Percentiles rank a stretch among this genome's conserved stretches.
phyloP scores from a whole-genome alignment of 495 filamentous ascomycete genomes.

The Aspergillus nanangensis region DNA sequence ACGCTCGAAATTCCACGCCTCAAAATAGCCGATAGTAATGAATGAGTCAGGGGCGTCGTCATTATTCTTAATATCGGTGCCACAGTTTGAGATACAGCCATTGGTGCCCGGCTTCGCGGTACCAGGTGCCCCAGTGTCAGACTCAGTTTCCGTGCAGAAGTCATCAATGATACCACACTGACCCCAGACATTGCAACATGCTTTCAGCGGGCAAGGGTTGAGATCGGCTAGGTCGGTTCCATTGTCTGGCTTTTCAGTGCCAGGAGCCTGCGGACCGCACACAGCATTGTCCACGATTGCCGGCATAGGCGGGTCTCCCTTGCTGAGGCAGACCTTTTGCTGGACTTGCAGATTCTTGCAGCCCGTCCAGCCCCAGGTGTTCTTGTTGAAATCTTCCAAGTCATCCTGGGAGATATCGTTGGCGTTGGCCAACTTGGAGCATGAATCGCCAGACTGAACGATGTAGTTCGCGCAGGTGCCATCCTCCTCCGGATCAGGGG shows the following conservation, averaged over 20 bases:
- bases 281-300: slow-evolving; percentile 24
- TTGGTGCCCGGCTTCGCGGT: slow-evolving; percentile 24
- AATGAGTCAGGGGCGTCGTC: slow-evolving; percentile 3
- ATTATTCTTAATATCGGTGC: slow-evolving; percentile 28
- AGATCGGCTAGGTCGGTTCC: slow-evolving; percentile 15
- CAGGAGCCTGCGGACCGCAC: slow-evolving; percentile 42
- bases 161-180: slow-evolving; percentile 23
- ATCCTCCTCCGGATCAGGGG: slow-evolving; percentile 34
- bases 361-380: slow-evolving; percentile 45
- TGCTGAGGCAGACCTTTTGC: slow-evolving; percentile 36
- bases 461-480: slow-evolving; percentile 35
- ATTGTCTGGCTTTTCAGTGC: slow-evolving; percentile 19
- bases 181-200: slow-evolving; percentile 24
- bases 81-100: slow-evolving; percentile 48
- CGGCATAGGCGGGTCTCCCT: slow-evolving; percentile 42
- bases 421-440: slow-evolving; percentile 16
- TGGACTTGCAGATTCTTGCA: slow-evolving; percentile 30
- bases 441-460: slow-evolving; percentile 26
- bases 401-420: slow-evolving; percentile 28
- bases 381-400: slow-evolving; percentile 28
- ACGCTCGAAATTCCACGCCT: slow-evolving; percentile 11
- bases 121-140: slow-evolving; percentile 30
- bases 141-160: slow-evolving; percentile 36
- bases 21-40: slow-evolving; percentile 13
- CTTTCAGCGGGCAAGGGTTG: slow-evolving; percentile 25